A percentile compares a stretch with the other conserved stretches of the same genome.
Conservation (phyloP, 495 filamentous ascomycete genomes). For the Penicillium macrosclerotiorum region DNA sequence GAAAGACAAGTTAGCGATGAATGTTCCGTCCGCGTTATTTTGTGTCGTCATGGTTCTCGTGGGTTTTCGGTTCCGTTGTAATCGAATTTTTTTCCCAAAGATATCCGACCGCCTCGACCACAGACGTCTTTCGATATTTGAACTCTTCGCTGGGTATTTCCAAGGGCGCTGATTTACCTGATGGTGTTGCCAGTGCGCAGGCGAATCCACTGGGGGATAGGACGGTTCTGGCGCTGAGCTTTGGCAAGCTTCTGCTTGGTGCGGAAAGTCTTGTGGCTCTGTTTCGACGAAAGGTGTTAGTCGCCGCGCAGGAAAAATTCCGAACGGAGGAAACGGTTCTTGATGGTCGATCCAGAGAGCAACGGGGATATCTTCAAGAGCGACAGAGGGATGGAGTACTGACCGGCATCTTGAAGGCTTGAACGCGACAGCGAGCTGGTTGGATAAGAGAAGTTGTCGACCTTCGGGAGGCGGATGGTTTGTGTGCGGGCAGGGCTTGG, state of each 20-base stretch:
- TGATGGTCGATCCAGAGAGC: background rate
- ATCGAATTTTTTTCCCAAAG: too few relatives aligned
- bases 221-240: constrained; percentile 99
- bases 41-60: background rate
- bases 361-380: constrained; percentile 13
- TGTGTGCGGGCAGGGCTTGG: constrained; percentile 50
- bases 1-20: constrained; percentile 16
- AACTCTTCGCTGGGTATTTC: constrained; percentile 3
- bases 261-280: constrained; percentile 99
- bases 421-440: constrained; percentile 47
- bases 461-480: constrained; percentile 35
- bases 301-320: constrained; percentile 10
- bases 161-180: constrained; percentile 61
- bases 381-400: constrained; percentile 24
- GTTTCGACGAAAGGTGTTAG: constrained; percentile 25
- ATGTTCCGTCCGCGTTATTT: constrained; percentile 3
- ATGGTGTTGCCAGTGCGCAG: constrained; percentile 98
- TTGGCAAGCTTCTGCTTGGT: constrained; percentile 99
- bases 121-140: too few relatives aligned
- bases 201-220: constrained; percentile 99
- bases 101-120: too few relatives aligned
- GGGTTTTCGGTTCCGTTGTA: too few relatives aligned
- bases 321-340: background rate
- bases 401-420: constrained; percentile 83
- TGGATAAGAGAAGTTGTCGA: constrained; percentile 44